A percentile compares a stretch with the other conserved stretches of the same genome.
These are phyloP conservation scores for Pseudogymnoascus sp. DNA, from an alignment of 2,329 filamentous ascomycete species.

Conservation along the genomic window DNA sequence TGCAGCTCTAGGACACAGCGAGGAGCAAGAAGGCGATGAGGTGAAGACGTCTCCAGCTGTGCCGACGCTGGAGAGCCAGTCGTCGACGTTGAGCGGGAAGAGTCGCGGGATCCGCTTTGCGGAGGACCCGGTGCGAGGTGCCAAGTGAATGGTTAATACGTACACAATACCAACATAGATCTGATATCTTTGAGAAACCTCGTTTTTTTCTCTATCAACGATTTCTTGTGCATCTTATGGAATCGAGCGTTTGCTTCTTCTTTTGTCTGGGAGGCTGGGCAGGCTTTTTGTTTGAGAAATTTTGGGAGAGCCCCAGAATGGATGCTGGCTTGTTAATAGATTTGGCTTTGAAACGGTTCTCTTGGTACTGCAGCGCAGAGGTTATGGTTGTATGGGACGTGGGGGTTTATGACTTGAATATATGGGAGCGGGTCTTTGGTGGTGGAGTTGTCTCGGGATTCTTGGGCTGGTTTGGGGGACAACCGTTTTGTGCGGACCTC, in stretches of 20 bases:
- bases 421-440: background rate
- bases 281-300: background rate
- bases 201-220: background rate
- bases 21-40: slow-evolving; percentile 11
- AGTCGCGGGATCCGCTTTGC: slow-evolving; percentile 28
- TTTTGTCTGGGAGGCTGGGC: background rate
- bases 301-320: background rate
- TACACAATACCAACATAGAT: slow-evolving; percentile 6
- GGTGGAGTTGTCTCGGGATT: background rate
- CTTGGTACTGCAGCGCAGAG: background rate
- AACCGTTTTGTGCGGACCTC: background rate
- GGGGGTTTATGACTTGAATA: background rate
- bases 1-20: slow-evolving; percentile 57
- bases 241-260: background rate
- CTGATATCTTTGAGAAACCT: background rate
- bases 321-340: slow-evolving; percentile 9
- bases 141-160: background rate
- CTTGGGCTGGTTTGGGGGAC: background rate
- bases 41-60: slow-evolving; percentile 20
- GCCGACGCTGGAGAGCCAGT: slow-evolving; percentile 27
- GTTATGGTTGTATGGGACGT: background rate
- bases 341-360: background rate
- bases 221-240: background rate
- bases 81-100: slow-evolving; percentile 21
- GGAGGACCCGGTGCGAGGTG: slow-evolving; percentile 26